Conservation (phyloP, 1,139 yeast species). For the Zhuliangozyma parablackwelliae region DNA sequence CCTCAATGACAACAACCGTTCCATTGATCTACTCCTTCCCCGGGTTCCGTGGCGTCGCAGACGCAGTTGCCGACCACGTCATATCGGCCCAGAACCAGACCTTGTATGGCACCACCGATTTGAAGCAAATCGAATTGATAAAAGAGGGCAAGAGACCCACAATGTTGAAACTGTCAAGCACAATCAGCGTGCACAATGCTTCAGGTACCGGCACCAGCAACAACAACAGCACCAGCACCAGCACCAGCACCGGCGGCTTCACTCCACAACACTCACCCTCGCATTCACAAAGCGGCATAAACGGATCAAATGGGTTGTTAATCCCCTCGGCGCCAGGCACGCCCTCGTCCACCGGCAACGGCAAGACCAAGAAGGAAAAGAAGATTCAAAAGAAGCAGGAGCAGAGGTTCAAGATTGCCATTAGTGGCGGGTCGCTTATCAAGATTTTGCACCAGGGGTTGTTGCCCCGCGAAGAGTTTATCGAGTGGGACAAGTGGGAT, state of each 20-base stretch:
- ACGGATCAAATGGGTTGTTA: slow-evolving; percentile 2
- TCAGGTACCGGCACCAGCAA: background rate
- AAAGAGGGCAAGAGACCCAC: slow-evolving; percentile 21
- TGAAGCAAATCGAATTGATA: slow-evolving; percentile 26
- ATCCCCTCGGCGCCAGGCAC: background rate
- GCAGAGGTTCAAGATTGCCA: slow-evolving; percentile 79
- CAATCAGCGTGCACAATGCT: background rate
- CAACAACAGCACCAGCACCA: background rate
- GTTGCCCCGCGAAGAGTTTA: slow-evolving; percentile 59
- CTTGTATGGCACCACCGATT: slow-evolving; percentile 48
- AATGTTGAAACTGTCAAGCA: slow-evolving; percentile 6
- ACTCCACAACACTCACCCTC: slow-evolving; percentile 11
- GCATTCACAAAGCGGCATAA: slow-evolving; percentile 9
- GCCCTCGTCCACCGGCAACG: slow-evolving; percentile 1
- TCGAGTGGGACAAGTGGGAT: slow-evolving; percentile 94
- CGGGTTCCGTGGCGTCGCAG: slow-evolving; percentile 85
- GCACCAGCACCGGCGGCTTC: background rate
- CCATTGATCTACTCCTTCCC: slow-evolving; percentile 90
- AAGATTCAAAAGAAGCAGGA: slow-evolving; percentile 47
- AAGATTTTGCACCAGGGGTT: slow-evolving; percentile 84
- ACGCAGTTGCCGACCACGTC: slow-evolving; percentile 89
- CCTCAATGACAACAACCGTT: slow-evolving; percentile 79
- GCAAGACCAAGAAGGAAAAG: slow-evolving; percentile 23
- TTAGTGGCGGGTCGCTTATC: slow-evolving; percentile 89
- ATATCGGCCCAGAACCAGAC: slow-evolving; percentile 75